These are phyloP conservation scores for Eutypella sp. DNA, from an alignment of 2,329 filamentous ascomycete genomes.

Conservation along the genomic window DNA sequence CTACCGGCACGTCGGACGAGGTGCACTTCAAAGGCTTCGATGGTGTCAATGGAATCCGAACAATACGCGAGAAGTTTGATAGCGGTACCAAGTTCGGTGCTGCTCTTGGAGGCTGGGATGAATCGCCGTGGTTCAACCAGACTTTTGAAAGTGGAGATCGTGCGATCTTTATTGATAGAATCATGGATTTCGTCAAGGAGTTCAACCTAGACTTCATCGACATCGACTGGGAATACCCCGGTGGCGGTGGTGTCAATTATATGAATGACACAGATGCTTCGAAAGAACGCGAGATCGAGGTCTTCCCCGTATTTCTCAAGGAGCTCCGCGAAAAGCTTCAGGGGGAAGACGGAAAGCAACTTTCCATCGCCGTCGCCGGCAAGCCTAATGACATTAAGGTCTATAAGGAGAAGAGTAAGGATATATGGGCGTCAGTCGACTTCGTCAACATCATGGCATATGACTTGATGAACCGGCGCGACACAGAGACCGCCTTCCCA, in stretches of 20 bases:
- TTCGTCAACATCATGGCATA: slow-evolving; percentile 70
- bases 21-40: too few species aligned
- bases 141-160: slow-evolving; percentile 11
- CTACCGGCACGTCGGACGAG: slow-evolving; percentile 37
- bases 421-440: slow-evolving; percentile 56
- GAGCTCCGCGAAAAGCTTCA: slow-evolving; percentile 54
- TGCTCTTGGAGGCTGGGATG: slow-evolving; percentile 62
- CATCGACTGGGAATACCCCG: slow-evolving; percentile 61
- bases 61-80: slow-evolving; percentile 48
- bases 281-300: slow-evolving; percentile 55
- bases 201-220: slow-evolving; percentile 31
- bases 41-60: too few species aligned
- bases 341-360: slow-evolving; percentile 51
- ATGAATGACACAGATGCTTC: slow-evolving; percentile 53
- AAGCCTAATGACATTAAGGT: slow-evolving; percentile 61
- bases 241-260: slow-evolving; percentile 67
- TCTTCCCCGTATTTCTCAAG: slow-evolving; percentile 56
- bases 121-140: slow-evolving; percentile 49
- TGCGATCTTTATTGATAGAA: slow-evolving; percentile 22
- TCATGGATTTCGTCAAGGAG: background rate
- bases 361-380: slow-evolving; percentile 65
- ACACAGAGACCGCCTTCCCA: slow-evolving; percentile 57
- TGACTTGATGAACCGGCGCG: slow-evolving; percentile 67
- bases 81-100: slow-evolving; percentile 55
- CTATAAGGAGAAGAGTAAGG: slow-evolving; percentile 54